Conservation (phyloP, 2,329 filamentous ascomycete species). For the Chrysoporthe deuterocubensis region DNA sequence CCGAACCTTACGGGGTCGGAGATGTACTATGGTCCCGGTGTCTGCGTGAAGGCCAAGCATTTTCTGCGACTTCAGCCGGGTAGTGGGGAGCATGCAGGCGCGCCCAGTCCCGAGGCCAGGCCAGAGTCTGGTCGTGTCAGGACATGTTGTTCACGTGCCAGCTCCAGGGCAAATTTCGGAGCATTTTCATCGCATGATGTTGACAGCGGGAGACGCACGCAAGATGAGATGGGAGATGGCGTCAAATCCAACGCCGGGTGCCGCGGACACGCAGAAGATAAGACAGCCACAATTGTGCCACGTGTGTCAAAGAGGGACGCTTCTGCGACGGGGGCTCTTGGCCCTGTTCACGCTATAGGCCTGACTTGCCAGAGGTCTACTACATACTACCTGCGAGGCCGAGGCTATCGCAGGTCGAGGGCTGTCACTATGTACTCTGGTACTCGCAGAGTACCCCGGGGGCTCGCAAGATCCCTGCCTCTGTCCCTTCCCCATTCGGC, state of each 20-base stretch:
- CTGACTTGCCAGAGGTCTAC: neutral
- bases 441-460: neutral
- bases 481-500: slow-evolving; percentile 5
- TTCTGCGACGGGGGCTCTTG: neutral
- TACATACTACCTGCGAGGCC: neutral
- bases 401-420: slow-evolving; percentile 1
- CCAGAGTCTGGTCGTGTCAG: neutral
- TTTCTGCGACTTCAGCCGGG: neutral
- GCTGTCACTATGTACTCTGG: neutral
- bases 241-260: slow-evolving; percentile 17
- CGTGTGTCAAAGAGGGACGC: slow-evolving; percentile 14
- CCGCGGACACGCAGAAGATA: slow-evolving; percentile 24
- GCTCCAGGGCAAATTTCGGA: slow-evolving; percentile 12
- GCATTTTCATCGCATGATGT: slow-evolving; percentile 27
- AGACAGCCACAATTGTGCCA: slow-evolving; percentile 11
- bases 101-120: neutral
- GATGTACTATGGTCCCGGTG: neutral
- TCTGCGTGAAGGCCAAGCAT: neutral
- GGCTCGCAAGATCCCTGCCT: slow-evolving; percentile 7
- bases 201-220: slow-evolving; percentile 23
- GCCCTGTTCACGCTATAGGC: neutral
- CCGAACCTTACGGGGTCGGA: neutral
- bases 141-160: slow-evolving; percentile 18
- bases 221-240: slow-evolving; percentile 20
- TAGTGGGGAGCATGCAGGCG: neutral